Conservation (phyloP, 768 basidiomycete genomes). For the Tulasnella sp. region DNA sequence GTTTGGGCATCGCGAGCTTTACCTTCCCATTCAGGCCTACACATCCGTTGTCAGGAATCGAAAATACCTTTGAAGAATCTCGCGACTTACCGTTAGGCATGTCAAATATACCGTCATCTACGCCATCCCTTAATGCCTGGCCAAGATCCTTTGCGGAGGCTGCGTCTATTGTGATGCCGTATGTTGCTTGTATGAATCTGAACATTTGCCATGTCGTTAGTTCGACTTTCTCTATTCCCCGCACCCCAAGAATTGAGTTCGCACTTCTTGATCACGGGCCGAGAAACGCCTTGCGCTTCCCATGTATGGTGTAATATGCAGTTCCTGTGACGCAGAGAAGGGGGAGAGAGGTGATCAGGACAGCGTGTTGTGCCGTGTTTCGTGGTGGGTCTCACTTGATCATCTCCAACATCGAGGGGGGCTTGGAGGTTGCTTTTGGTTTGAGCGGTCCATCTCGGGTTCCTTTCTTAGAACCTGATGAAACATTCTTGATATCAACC, state of each 20-base stretch:
- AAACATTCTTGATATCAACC: background rate
- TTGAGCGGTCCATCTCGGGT: background rate
- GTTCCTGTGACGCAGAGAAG: background rate
- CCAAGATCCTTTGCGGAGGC: slow-evolving; percentile 4
- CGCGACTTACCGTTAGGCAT: slow-evolving; percentile 8
- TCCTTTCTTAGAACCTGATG: background rate
- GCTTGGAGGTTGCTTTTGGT: background rate
- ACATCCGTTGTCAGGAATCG: background rate
- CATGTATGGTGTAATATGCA: slow-evolving; percentile 15
- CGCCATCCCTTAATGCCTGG: slow-evolving; percentile 2
- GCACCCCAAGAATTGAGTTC: background rate
- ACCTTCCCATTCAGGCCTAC: slow-evolving; percentile 16
- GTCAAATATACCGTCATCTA: slow-evolving; percentile 16
- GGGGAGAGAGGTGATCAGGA: background rate
- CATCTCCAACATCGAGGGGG: background rate
- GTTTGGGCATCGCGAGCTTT: background rate
- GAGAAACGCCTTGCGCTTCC: slow-evolving; percentile 16
- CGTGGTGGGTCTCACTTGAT: background rate
- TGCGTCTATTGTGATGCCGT: slow-evolving; percentile 9
- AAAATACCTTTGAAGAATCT: background rate
- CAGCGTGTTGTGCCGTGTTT: background rate
- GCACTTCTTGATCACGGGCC: slow-evolving; percentile 16
- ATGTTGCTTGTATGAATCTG: slow-evolving; percentile 11
- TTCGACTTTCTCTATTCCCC: background rate
- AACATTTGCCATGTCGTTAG: background rate